Conservation (phyloP, 75 land plant genomes). For the Azolla pinnata region DNA sequence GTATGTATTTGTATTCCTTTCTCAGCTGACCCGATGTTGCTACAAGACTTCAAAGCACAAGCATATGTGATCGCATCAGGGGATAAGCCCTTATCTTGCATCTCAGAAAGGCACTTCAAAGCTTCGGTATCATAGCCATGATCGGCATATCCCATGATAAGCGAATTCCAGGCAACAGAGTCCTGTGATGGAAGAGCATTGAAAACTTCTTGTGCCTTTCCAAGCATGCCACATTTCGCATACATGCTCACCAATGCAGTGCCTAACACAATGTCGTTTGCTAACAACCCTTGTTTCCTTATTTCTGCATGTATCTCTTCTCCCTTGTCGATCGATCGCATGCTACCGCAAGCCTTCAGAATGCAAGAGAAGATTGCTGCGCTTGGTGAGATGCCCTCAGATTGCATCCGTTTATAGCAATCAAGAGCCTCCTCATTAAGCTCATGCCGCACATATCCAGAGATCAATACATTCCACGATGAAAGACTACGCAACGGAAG, state of each 20-base stretch:
- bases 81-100: constrained; percentile 23
- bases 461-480: constrained; percentile 43
- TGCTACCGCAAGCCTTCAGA: constrained; percentile 29
- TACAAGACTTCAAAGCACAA: constrained; percentile 29
- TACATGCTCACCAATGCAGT: constrained; percentile 53
- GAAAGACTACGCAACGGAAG: constrained; percentile 31
- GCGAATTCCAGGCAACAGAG: constrained; percentile 49
- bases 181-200: constrained; percentile 29
- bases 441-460: constrained; percentile 32
- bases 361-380: constrained; percentile 25
- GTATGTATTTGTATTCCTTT: constrained; percentile 13
- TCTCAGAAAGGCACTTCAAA: constrained; percentile 24
- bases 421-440: constrained; percentile 27
- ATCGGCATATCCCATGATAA: constrained; percentile 37
- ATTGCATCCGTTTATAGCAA: constrained; percentile 25
- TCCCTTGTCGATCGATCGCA: constrained; percentile 14
- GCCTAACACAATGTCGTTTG: constrained; percentile 27
- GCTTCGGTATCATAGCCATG: constrained; percentile 42
- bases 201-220: constrained; percentile 41
- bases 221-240: constrained; percentile 30
- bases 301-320: constrained; percentile 32
- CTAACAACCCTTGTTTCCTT: constrained; percentile 23
- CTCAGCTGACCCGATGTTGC: constrained; percentile 18
- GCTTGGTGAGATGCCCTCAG: constrained; percentile 21
- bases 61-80: constrained; percentile 32